Evolutionary conservation across 2,329 filamentous ascomycete genomes (phyloP).

Genomic region (Exophiala sp.): DNA sequence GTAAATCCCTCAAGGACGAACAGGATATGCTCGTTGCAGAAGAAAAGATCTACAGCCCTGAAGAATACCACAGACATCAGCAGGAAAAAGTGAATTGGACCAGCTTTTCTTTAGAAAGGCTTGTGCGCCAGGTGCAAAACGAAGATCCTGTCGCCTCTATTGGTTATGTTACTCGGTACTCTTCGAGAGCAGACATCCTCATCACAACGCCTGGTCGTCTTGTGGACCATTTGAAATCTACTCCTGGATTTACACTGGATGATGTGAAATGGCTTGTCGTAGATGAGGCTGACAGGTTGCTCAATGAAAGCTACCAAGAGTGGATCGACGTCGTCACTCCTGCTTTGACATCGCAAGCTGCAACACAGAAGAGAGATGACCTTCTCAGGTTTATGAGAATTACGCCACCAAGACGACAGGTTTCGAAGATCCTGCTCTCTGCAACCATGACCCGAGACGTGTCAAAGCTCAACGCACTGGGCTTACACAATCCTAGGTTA

Average conservation of each 20-base stretch:
- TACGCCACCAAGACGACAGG: constrained; percentile 67
- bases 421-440: constrained; percentile 71
- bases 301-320: constrained; percentile 88
- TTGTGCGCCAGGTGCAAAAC: constrained; percentile 42
- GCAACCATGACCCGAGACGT: constrained; percentile 96
- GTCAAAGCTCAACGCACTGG: constrained; percentile 75
- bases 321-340: constrained; percentile 72
- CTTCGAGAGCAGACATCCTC: constrained; percentile 78
- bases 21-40: constrained; percentile 60
- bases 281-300: constrained; percentile 89
- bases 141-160: constrained; percentile 45
- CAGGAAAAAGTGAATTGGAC: constrained; percentile 46
- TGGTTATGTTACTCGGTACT: constrained; percentile 62
- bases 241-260: constrained; percentile 74
- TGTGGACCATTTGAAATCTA: constrained; percentile 91
- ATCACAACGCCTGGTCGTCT: constrained; percentile 91
- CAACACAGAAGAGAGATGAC: constrained; percentile 81
- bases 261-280: constrained; percentile 83
- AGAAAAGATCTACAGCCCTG: constrained; percentile 66
- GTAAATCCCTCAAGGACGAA: constrained; percentile 66
- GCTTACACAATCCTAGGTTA: constrained; percentile 62
- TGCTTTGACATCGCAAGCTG: constrained; percentile 79
- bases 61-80: constrained; percentile 46
- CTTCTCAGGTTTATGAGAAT: constrained; percentile 68
- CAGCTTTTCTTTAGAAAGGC: constrained; percentile 45